phyloP scores from a whole-genome alignment of 768 basidiomycete genomes.

The Hortiboletus flavorubellus region DNA sequence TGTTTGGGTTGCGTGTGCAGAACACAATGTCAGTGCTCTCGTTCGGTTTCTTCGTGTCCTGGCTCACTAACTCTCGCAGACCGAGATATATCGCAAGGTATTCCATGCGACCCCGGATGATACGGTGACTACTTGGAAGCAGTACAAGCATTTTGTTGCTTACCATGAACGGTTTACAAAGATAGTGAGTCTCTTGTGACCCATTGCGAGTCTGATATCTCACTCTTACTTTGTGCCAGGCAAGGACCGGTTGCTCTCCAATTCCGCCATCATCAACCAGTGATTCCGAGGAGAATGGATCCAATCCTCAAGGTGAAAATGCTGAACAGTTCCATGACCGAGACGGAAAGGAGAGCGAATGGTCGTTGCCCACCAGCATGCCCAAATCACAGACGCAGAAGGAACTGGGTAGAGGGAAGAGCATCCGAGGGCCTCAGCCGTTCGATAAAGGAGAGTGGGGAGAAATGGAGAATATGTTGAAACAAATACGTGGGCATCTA shows the following conservation, averaged over 20 bases:
- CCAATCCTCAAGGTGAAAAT: conserved; percentile 10
- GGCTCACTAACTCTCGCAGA: conserved; percentile 45
- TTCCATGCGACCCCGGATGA: conserved; percentile 95
- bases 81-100: conserved; percentile 92
- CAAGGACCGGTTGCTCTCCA: conserved; percentile 37
- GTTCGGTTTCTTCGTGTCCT: not conserved
- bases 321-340: conserved; percentile 16
- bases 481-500: conserved; percentile 78
- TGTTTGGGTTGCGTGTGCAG: conserved; percentile 83
- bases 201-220: not conserved
- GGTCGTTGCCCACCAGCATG: conserved; percentile 9
- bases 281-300: conserved; percentile 46
- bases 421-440: conserved; percentile 54
- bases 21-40: conserved; percentile 70
- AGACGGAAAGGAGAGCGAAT: conserved; percentile 24
- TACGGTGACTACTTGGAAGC: conserved; percentile 90
- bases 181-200: conserved; percentile 43
- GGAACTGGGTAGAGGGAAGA: conserved; percentile 35
- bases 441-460: conserved; percentile 82
- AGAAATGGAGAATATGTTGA: conserved; percentile 84
- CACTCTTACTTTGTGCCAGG: conserved; percentile 32
- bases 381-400: conserved; percentile 32
- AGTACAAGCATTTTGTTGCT: conserved; percentile 81
- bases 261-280: conserved; percentile 48
- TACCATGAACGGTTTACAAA: conserved; percentile 74